A percentile compares a stretch with the other conserved stretches of the same genome.
These are phyloP conservation scores for Solanum sejunctum DNA, from an alignment of 257 asterid species.

Conservation along the genomic window DNA sequence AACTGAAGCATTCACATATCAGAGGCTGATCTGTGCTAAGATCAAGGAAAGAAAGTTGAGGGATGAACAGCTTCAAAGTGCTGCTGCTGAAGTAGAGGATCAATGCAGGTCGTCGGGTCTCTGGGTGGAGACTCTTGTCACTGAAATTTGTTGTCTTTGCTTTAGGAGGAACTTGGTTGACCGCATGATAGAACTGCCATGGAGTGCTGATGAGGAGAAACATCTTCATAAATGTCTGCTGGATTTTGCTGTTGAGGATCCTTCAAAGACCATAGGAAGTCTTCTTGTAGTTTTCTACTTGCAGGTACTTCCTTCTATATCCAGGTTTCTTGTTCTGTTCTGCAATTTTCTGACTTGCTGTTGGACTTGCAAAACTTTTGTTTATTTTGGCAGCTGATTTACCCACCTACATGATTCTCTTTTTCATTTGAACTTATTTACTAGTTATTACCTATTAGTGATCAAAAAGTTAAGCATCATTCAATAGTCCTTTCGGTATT, in stretches of 20 bases:
- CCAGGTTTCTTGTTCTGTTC: neutral
- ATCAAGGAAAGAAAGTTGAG: conserved; percentile 49
- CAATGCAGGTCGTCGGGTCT: conserved; percentile 33
- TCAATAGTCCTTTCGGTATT: neutral
- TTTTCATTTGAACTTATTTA: neutral
- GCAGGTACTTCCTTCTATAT: conserved; percentile 44
- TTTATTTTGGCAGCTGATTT: neutral
- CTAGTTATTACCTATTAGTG: neutral
- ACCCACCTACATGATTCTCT: neutral
- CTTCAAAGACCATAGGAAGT: conserved; percentile 58
- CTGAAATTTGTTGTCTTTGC: conserved; percentile 86
- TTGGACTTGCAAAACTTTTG: neutral
- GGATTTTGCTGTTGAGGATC: conserved; percentile 57
- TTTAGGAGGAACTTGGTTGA: conserved; percentile 66
- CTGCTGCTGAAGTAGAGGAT: conserved; percentile 28
- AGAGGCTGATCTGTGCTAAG: conserved; percentile 59
- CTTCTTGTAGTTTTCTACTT: conserved; percentile 92
- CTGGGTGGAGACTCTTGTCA: conserved; percentile 75
- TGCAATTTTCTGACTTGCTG: neutral
- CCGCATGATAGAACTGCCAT: conserved; percentile 87
- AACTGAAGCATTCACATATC: conserved; percentile 91
- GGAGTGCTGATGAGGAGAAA: conserved; percentile 88
- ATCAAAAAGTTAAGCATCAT: neutral
- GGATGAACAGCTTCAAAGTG: conserved; percentile 10
- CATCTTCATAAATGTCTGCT: conserved; percentile 69